phyloP scores from a whole-genome alignment of 305 asterid genomes.

The Solanum hybrid region DNA sequence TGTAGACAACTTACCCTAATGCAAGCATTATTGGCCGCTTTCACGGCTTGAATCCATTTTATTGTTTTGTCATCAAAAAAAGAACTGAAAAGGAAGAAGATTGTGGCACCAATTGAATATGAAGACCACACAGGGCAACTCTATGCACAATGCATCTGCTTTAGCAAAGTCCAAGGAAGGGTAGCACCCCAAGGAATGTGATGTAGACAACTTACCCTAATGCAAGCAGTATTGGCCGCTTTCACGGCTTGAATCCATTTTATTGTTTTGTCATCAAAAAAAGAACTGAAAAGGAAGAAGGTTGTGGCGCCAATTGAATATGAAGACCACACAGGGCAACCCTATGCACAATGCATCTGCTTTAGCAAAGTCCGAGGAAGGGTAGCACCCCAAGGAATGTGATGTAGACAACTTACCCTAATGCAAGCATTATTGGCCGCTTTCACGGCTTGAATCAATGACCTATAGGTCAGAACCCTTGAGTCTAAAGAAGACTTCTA shows the following conservation, averaged over 20 bases:
- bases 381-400: no score
- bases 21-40: neutral
- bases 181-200: neutral
- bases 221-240: neutral
- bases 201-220: neutral
- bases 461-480: neutral
- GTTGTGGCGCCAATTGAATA: no score
- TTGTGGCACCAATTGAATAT: neutral
- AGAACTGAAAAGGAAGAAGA: neutral
- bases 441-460: neutral
- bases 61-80: no score
- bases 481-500: slow-evolving; percentile 27
- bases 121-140: slow-evolving; percentile 11
- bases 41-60: no score
- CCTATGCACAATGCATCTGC: no score
- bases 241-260: neutral
- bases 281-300: no score
- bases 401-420: no score
- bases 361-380: no score
- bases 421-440: no score
- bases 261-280: no score
- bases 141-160: neutral
- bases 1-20: neutral
- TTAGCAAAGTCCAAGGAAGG: neutral
- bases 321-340: no score